Conservation (phyloP, 129 eudicot genomes). For the Heracleum sosnowskyi region DNA sequence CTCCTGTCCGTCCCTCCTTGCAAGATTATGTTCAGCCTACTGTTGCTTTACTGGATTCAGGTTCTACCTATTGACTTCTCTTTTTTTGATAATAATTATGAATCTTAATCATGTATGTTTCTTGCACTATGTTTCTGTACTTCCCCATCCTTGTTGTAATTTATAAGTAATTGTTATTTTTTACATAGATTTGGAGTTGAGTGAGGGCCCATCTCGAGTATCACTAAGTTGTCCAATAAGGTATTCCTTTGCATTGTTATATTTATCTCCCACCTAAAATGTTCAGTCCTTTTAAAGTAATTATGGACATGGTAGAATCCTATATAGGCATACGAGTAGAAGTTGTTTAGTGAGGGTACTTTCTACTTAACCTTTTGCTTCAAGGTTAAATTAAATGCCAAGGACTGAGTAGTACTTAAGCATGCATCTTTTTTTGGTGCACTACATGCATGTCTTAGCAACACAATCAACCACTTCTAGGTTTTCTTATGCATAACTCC, state of each 20-base stretch:
- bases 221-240: conserved; percentile 86
- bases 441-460: background rate
- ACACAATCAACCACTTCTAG: background rate
- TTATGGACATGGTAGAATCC: background rate
- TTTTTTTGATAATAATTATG: background rate
- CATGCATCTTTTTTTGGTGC: background rate
- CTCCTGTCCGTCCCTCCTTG: conserved; percentile 29
- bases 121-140: background rate
- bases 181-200: conserved; percentile 58
- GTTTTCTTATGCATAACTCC: background rate
- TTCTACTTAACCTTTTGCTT: background rate
- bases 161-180: background rate
- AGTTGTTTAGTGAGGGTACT: background rate
- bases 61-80: conserved; percentile 8
- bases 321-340: background rate
- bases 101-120: background rate
- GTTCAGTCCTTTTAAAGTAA: background rate
- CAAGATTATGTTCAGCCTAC: conserved; percentile 48
- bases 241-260: conserved; percentile 23
- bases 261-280: background rate
- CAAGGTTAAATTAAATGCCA: background rate
- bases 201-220: conserved; percentile 74
- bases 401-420: background rate
- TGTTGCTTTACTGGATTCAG: conserved; percentile 44
- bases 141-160: background rate